Evolutionary conservation across 345 rosid genomes (phyloP), one percentile per base, ranked within the genome.

Genomic region (Erodium maritimum): DNA sequence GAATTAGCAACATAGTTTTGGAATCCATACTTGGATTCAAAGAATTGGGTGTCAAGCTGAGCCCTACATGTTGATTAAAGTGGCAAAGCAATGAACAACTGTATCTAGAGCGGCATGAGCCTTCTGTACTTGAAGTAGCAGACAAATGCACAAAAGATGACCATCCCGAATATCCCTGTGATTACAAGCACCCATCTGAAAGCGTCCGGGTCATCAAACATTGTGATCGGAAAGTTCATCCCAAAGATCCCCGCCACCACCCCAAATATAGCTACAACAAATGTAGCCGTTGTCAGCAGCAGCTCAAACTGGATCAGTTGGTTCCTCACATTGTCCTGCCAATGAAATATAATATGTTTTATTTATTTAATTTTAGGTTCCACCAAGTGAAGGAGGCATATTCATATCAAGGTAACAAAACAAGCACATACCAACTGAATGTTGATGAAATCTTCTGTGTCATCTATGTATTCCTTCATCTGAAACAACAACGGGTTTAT

Each of bases 211-310:
- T 85, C 71, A 14, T 83, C 83, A 67, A 93, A 93, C 55, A 93
- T 57, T 16, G 96, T 71, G 69, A 87, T 70, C 13, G 56, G 24
- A 58, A 93, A 93, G 64, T 90, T 90, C 99, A 93, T 93, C 17
- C 97, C 99, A 69, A 93, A 93, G 54, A 93, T 71, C 67, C 99
- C 97, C 4, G 99, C 96, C 48, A 93, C 99, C 3, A 93, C 99
- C 52, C 96, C 99, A 61, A 93, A 93, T 42, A 93, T 87, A 37
- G 99, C 96, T 19, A 85, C 99, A 21, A 93, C 97, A 34, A 93
- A 93, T 2, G 97, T 89, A 0, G 96, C 97, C 0, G 99, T 89
- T 0, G 99, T 93, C 18, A 93, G 81, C 10, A 93, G 79, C 68
- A 93, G 81, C 81, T 93, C 99, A 53, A 89, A 89, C 20, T 93